Evolutionary conservation across 2,329 filamentous ascomycete species (phyloP).

Genomic region (Alternaria atra): DNA sequence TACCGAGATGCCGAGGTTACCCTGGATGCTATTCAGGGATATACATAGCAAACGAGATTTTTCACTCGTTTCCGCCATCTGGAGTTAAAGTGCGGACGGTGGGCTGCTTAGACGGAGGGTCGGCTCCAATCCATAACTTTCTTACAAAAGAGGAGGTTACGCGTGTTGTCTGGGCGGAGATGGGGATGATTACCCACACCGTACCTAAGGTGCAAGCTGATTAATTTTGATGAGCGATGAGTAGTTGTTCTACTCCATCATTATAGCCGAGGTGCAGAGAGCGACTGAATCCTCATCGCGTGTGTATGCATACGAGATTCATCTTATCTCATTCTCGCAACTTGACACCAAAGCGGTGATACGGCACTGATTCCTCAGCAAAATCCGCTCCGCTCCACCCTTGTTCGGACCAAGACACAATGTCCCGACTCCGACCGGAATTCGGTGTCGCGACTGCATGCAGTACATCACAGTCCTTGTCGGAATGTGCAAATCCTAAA

Average conservation of each 20-base stretch:
- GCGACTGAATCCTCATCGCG: neutral
- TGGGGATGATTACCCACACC: neutral
- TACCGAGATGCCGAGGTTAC: conserved; percentile 14
- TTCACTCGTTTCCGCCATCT: neutral
- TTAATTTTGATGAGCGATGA: neutral
- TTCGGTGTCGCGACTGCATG: neutral
- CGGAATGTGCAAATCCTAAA: neutral
- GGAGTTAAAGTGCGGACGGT: neutral
- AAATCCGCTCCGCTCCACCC: conserved; percentile 7
- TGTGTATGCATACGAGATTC: conserved; percentile 2
- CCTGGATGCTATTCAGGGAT: neutral
- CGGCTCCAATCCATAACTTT: neutral
- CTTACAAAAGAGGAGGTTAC: neutral
- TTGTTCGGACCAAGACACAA: neutral
- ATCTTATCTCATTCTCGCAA: conserved; percentile 2
- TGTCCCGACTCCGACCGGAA: conserved; percentile 7
- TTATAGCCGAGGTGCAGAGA: neutral
- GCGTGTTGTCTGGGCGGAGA: neutral
- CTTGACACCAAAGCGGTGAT: neutral
- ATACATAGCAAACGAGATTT: conserved; percentile 1
- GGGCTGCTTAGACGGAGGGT: neutral
- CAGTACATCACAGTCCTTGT: neutral
- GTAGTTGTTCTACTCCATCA: neutral
- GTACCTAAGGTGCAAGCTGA: neutral
- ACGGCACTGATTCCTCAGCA: conserved; percentile 1